Evolutionary conservation across 2,329 filamentous ascomycete genomes (phyloP), one percentile per base, ranked within the genome.

Genomic region (Calycina herbarum): DNA sequence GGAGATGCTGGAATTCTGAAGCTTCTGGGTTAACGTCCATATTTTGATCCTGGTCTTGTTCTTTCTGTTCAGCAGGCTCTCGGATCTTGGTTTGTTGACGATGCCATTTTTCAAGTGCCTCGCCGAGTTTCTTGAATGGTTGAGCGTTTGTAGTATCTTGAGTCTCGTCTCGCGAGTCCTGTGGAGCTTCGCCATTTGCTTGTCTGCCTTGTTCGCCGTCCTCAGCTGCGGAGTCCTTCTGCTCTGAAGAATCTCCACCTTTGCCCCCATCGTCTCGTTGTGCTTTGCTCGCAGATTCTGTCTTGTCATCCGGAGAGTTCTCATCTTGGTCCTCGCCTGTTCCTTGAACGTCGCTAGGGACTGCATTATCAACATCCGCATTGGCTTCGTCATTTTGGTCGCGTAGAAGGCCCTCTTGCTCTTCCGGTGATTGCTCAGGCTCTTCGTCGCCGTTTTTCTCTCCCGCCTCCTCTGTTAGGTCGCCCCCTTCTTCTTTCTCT

Each of bases 41-140:
- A 11, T 67, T 68, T 38, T 75, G 71, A 51, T 74, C 70, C 64
- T 72, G 62, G 3, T 45, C 64, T 67, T 81, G 76, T 54, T 83
- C 77, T 45, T 79, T 79, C 70, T 86, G 78, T 38, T 85, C 82
- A 24, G 83, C 78, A 86, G 83, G 24, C 77, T 78, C 51, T 82
- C 78, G 62, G 72, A 99, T 98, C 68, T 97, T 90, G 58, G 86
- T 87, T 73, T 96, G 92, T 74, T 93, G 92, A 66, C 92, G 87
- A 77, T 98, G 94, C 92, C 94, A 99, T 72, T 90, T 87, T 77
- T 98, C 94, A 38, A 99, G 83, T 5, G 93, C 90, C 79, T 99
- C 93, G 27, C 95, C 95, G 35, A 99, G 86, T 75, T 97, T 96
- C 80, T 95, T 95, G 83, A 97, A 97, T 0, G 93, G 91, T 71